Base-by-base conservation (phyloP, 2,329 filamentous ascomycete species). In the Drechslerella dactyloides region DNA sequence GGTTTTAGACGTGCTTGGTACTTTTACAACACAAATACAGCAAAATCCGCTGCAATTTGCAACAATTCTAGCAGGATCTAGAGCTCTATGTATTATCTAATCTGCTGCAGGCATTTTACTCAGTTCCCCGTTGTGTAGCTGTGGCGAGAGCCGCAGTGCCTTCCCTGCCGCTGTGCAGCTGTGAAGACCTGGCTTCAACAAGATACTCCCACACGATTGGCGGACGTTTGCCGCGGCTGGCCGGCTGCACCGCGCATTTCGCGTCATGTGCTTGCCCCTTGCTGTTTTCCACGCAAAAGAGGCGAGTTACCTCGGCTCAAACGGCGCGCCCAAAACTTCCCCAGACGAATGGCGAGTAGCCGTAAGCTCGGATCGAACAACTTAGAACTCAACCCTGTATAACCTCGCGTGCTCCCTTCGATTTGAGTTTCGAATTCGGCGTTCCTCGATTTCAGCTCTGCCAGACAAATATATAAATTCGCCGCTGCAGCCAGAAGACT, bases 271-370 rank as follows among this genome's bases (percentile, higher is more conserved):
- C 66, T 52, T 56, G 27, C 59, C 37, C 59, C 51, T 50, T n/a
- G n/a, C n/a, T n/a, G n/a, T n/a, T n/a, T n/a, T n/a, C n/a, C n/a
- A n/a, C n/a, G n/a, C n/a, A n/a, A n/a, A n/a, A n/a, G n/a, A n/a
- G n/a, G 27, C 10, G 27, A 4, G 2, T 70, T 70, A 55, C 66
- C 66, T 70, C 66, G 66, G 66, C 66, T 70, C 66, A 70, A 70
- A 70, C 66, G 66, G 46, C 4, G 59, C 54, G 37, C 44, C n/a
- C 54, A 37, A 50, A 42, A 19, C 54, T 70, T 59, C 66, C 66
- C 59, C 66, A 59, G 66, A 70, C 46, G 24, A 64, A 55, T 57
- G 44, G 57, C 52, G 57, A 52, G 65, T 51, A 50, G 52, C 64
- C 64, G 51, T 56, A 37, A 51, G 59, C 51, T 56, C 54, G 42